Evolutionary conservation across 164 flowering plant species (phyloP).

Genomic region (Akebia trifoliata): DNA sequence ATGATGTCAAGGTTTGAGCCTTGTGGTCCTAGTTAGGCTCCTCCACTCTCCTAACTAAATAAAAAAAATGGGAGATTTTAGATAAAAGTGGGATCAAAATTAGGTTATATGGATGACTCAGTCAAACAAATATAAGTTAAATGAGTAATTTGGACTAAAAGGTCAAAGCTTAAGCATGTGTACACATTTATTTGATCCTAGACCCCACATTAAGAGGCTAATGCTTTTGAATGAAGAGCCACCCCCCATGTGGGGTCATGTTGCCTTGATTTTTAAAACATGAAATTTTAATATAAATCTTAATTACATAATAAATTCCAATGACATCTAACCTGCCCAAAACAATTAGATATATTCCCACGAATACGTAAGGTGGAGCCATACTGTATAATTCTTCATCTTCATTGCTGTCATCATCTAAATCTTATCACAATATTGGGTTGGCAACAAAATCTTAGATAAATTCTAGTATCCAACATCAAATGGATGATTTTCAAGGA

Average conservation of each 20-base stretch:
- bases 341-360: not conserved
- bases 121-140: not conserved
- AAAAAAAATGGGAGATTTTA: constrained; percentile 4
- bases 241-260: constrained; percentile 2
- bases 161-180: not conserved
- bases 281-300: not conserved
- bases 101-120: not conserved
- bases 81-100: too few relatives aligned
- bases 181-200: not conserved
- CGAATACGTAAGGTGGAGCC: too few relatives aligned
- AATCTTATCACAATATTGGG: too few relatives aligned
- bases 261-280: not conserved
- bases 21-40: not conserved
- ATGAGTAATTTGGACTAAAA: not conserved
- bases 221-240: too few relatives aligned
- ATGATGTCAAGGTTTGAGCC: not conserved
- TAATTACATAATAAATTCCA: not conserved
- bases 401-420: too few relatives aligned
- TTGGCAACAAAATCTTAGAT: too few relatives aligned
- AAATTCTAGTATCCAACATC: too few relatives aligned
- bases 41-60: not conserved
- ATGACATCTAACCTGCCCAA: not conserved
- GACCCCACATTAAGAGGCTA: not conserved
- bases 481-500: too few relatives aligned
- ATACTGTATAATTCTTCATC: too few relatives aligned